Conservation (phyloP, 164 flowering plant species). For the Vitis amurensis region DNA sequence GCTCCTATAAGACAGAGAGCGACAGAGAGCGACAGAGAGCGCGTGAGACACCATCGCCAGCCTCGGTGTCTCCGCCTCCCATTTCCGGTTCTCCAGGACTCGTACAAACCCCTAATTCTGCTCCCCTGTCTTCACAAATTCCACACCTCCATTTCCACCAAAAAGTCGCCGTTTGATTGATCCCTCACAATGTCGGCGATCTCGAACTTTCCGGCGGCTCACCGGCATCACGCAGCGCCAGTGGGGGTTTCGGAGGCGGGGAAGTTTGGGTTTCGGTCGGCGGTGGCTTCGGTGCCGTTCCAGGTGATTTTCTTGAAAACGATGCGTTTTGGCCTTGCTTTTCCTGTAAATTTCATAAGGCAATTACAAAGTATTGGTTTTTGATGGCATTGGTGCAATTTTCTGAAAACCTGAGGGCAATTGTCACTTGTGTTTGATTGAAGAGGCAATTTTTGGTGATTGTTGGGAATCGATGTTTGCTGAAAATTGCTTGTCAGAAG, state of each 20-base stretch:
- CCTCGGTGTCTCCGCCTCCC: constrained; percentile 13
- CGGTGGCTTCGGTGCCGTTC: neutral
- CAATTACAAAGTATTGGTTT: too few relatives aligned
- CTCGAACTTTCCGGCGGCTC: constrained; percentile 10
- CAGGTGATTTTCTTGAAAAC: constrained; percentile 5
- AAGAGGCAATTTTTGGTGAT: too few relatives aligned
- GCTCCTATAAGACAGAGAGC: too few relatives aligned
- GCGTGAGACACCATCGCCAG: neutral
- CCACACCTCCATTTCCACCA: neutral
- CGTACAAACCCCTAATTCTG: too few relatives aligned
- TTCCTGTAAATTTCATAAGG: too few relatives aligned
- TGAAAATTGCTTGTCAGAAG: too few relatives aligned
- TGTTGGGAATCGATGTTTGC: too few relatives aligned
- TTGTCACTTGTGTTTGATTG: too few relatives aligned
- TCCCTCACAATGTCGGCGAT: constrained; percentile 15
- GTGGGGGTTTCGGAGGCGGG: constrained; percentile 2
- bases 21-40: neutral
- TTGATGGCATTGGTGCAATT: too few relatives aligned
- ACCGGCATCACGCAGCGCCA: neutral
- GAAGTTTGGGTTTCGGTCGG: neutral
- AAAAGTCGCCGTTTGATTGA: neutral
- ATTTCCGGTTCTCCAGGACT: neutral
- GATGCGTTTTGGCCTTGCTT: too few relatives aligned
- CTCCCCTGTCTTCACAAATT: neutral
- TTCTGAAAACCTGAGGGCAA: too few relatives aligned